A percentile compares a stretch with the other conserved stretches of the same genome.
phyloP scores from a whole-genome alignment of 2,329 filamentous ascomycete genomes.

The Lachnellula occidentalis region DNA sequence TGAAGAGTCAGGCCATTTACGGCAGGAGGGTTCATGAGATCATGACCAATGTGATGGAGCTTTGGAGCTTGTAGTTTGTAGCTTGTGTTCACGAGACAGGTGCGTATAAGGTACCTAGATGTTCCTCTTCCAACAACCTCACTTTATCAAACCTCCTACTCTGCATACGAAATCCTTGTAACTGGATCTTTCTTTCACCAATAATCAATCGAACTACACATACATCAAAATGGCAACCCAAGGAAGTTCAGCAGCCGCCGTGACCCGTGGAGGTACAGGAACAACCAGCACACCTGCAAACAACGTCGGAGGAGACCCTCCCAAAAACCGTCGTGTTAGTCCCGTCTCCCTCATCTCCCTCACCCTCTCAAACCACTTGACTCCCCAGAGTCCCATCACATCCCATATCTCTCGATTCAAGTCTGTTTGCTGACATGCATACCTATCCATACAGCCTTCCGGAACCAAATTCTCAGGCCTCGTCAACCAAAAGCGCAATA shows the following conservation, averaged over 20 bases:
- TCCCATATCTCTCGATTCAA: too few species aligned
- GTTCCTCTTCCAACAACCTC: neutral
- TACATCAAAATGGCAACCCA: neutral
- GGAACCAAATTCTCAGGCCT: slow-evolving; percentile 32
- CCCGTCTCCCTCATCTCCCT: neutral
- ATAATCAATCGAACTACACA: neutral
- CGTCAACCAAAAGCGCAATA: slow-evolving; percentile 39
- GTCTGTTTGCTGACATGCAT: neutral
- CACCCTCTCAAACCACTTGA: neutral
- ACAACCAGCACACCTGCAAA: slow-evolving; percentile 20
- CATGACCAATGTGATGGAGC: neutral
- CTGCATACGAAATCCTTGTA: too few species aligned
- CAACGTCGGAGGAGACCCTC: slow-evolving; percentile 13
- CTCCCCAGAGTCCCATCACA: neutral
- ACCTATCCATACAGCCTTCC: slow-evolving; percentile 7
- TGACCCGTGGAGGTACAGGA: slow-evolving; percentile 18
- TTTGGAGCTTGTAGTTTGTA: neutral
- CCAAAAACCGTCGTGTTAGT: slow-evolving; percentile 18
- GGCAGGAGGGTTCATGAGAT: neutral
- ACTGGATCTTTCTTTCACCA: neutral
- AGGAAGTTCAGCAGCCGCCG: slow-evolving; percentile 6
- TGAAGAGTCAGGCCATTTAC: neutral
- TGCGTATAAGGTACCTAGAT: neutral
- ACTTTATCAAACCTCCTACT: too few species aligned
- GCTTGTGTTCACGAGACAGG: neutral